Evolutionary conservation across 2,329 filamentous ascomycete genomes (phyloP).

Genomic region (Diaporthe sp.): DNA sequence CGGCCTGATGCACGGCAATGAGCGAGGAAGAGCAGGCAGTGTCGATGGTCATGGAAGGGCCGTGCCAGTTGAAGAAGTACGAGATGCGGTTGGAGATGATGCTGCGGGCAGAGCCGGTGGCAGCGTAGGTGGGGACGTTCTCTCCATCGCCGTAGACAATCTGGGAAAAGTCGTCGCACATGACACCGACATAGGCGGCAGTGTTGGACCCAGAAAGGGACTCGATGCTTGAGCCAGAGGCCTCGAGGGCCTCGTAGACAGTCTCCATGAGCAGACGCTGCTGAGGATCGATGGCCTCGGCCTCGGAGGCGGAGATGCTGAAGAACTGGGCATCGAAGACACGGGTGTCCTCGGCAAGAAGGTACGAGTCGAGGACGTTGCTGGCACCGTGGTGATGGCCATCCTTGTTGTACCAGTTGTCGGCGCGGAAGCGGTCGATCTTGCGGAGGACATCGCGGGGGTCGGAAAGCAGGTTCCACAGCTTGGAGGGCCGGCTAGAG

Average conservation of each 20-base stretch:
- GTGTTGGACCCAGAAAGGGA: conserved; percentile 45
- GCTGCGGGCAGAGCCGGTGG: conserved; percentile 50
- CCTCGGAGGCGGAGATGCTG: conserved; percentile 45
- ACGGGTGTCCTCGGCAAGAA: conserved; percentile 29
- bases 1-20: conserved; percentile 55
- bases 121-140: conserved; percentile 47
- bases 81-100: conserved; percentile 56
- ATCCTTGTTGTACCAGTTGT: conserved; percentile 48
- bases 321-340: conserved; percentile 48
- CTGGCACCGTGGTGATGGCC: conserved; percentile 47
- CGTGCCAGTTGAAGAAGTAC: conserved; percentile 56
- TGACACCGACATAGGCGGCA: conserved; percentile 48
- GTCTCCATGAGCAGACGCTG: conserved; percentile 43
- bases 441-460: conserved; percentile 44
- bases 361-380: conserved; percentile 47
- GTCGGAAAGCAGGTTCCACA: conserved; percentile 53
- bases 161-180: conserved; percentile 47
- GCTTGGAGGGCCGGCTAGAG: conserved; percentile 50
- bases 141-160: conserved; percentile 40
- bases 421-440: conserved; percentile 46
- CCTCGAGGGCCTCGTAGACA: conserved; percentile 46
- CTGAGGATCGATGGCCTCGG: conserved; percentile 43
- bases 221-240: conserved; percentile 43
- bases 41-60: conserved; percentile 58
- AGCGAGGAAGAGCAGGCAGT: conserved; percentile 60